A percentile compares a stretch with the other conserved stretches of the same genome.
These are phyloP conservation scores for Metschnikowia lunata DNA, from an alignment of 805 yeast species.

Conservation along the genomic window DNA sequence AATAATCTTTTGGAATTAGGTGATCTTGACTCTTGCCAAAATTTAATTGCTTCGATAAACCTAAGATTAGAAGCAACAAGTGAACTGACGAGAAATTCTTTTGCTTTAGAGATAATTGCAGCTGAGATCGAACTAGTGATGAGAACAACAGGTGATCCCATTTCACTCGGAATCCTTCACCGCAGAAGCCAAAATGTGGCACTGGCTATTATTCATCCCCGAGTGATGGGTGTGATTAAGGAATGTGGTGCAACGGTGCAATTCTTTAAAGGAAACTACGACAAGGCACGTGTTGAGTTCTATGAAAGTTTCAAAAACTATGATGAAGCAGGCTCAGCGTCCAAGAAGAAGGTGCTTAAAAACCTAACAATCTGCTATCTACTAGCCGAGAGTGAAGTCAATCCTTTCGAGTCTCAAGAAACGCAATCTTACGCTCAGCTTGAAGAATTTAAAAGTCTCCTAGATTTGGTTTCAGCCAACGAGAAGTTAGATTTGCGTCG, in stretches of 20 bases:
- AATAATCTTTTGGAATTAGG: constrained; percentile 31
- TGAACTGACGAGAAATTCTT: constrained; percentile 45
- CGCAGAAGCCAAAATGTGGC: constrained; percentile 40
- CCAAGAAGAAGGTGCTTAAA: constrained; percentile 53
- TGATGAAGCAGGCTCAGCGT: constrained; percentile 42
- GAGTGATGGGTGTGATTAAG: constrained; percentile 65
- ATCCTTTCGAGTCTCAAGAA: constrained; percentile 72
- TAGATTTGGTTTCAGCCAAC: constrained; percentile 27
- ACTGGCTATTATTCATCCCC: constrained; percentile 71
- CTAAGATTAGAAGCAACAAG: constrained; percentile 31
- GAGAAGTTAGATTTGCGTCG: constrained; percentile 25
- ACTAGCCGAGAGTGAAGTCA: constrained; percentile 59
- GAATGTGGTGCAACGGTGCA: constrained; percentile 73
- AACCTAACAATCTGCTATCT: constrained; percentile 60
- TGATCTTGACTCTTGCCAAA: constrained; percentile 29
- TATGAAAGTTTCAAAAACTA: constrained; percentile 42
- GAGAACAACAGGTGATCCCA: constrained; percentile 27
- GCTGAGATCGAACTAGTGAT: constrained; percentile 54
- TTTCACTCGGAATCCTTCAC: constrained; percentile 46
- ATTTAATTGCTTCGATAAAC: constrained; percentile 35
- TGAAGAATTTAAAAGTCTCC: constrained; percentile 19
- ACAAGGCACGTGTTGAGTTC: constrained; percentile 59
- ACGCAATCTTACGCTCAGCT: constrained; percentile 48
- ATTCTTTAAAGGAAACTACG: constrained; percentile 57
- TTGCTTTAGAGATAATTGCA: constrained; percentile 60